phyloP scores from a whole-genome alignment of 495 filamentous ascomycete genomes.

The Penicillium atrosanguineum region DNA sequence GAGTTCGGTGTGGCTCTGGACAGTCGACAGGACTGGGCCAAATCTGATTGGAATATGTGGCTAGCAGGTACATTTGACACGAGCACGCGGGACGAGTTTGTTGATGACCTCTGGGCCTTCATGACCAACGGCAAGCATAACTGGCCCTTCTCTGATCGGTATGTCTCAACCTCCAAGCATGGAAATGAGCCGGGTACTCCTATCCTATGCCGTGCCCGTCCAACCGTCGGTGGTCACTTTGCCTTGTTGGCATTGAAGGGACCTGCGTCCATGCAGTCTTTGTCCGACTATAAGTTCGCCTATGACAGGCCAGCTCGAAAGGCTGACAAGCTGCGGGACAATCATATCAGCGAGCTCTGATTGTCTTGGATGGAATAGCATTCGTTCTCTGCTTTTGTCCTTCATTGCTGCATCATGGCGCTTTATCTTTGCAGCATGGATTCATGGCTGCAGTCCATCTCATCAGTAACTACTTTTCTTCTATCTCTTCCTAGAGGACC shows the following conservation, averaged over 20 bases:
- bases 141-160: constrained; percentile 50
- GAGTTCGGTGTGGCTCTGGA: constrained; percentile 47
- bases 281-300: constrained; percentile 8
- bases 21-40: constrained; percentile 44
- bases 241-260: constrained; percentile 47
- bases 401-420: neutral
- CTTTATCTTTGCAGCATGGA: neutral
- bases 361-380: neutral
- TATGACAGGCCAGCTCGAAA: neutral
- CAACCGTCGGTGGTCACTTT: constrained; percentile 57
- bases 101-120: constrained; percentile 44
- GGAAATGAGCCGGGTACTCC: constrained; percentile 35
- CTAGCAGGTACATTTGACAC: constrained; percentile 34
- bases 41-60: constrained; percentile 54
- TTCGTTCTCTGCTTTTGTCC: neutral
- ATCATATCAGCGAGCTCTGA: constrained; percentile 1
- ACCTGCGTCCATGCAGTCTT: constrained; percentile 24
- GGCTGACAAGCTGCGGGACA: neutral
- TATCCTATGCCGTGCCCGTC: constrained; percentile 50
- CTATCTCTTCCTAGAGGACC: too few species aligned
- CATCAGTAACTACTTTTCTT: too few species aligned
- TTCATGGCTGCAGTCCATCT: too few species aligned
- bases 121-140: constrained; percentile 48
- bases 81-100: constrained; percentile 32
- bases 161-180: constrained; percentile 33